Evolutionary conservation across 805 yeast genomes (phyloP), one percentile per base, ranked within the genome.

Genomic region (Schizosaccharomyces cryophilus): DNA sequence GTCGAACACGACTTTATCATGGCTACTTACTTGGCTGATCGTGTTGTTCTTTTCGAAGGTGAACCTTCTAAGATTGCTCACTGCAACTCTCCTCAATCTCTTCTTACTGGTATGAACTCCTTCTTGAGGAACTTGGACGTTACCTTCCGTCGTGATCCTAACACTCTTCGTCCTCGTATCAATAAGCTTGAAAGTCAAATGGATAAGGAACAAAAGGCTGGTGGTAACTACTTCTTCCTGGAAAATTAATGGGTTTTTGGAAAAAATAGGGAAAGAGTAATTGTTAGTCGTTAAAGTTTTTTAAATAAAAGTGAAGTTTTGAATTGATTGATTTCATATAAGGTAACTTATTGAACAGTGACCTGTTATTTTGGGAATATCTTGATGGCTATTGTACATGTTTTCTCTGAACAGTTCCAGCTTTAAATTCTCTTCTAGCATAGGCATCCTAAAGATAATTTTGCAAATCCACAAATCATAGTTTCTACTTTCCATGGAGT

Each of bases 1-100:
- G 99, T 93, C 63, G 99, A 93, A 83, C 99, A 93, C 82, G 99
- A 93, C 80, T 93, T 93, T 80, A 93, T 93, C 77, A 93, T 93
- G 99, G 97, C 98, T 66, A 93, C 99, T 19, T 93, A 93, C 73
- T 80, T 93, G 78, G 98, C 99, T 65, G 99, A 93, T 75, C 82
- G 95, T 71, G 99, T 93, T 68, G 90, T 93, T 80, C 97, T 93
- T 62, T 93, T 90, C 70, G 98, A 93, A 74, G 99, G 99, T 73
- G 69, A 75, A 65, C 97, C 99, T 61, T 87, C 97, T 31, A 78
- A 80, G 71, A 77, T 83, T 66, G 90, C 98, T 42, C 71, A 74
- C 66, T 97, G 98, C 48, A 84, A 83, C 70, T 73, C 85, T 61
- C 96, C 98, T 61, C 96, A 93, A 76, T 81, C 95, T 51, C 78